Base-by-base conservation (phyloP, 2,329 filamentous ascomycete species). In the Clonostachys rhizophaga region DNA sequence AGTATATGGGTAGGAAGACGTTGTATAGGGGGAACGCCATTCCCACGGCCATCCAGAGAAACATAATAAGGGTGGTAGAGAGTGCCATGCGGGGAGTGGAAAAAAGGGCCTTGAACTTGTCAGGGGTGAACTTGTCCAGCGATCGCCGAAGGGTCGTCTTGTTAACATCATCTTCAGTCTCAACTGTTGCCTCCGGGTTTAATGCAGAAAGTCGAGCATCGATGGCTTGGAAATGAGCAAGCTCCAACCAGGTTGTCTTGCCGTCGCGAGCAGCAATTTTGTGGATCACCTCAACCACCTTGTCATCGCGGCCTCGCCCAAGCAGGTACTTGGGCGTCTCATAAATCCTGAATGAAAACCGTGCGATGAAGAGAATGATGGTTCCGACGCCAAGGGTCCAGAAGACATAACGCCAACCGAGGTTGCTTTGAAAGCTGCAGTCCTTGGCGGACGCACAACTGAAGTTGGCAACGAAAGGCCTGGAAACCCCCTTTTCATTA, bases 31-130 rank as follows among this genome's bases (percentile, higher is more conserved):
- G 60, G 45, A 75, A 82, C 0, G 71, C 78, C 11, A 83, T 69
- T 6, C 79, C 80, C 44, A 84, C 79, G 35, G 79, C 71, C 1
- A 71, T 73, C 81, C 80, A 83, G 14, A 83, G 62, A 0, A 72
- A 40, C 12, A 80, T 75, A 47, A 82, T 76, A 36, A 81, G 58
- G 5, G 63, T 61, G 0, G 78, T 83, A 6, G 76, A 76, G 48
- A 72, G 69, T 6, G 76, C 79, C 17, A 79, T 62, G 45, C 71
- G 73, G 35, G 64, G 70, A 0, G 71, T 78, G 1, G 72, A 66
- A 49, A 83, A 84, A 0, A 84, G 68, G 0, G 78, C 69, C 20
- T 68, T 69, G n/a, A 83, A 59, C 47, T 81, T 78, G 1, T 65
- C 61, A 2, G 72, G 57, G 3, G 71, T 71, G 44, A 83, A 61